These are phyloP conservation scores for Gigaspora rosea DNA, from an alignment of 192 early-diverging fungal species.

Conservation along the genomic window DNA sequence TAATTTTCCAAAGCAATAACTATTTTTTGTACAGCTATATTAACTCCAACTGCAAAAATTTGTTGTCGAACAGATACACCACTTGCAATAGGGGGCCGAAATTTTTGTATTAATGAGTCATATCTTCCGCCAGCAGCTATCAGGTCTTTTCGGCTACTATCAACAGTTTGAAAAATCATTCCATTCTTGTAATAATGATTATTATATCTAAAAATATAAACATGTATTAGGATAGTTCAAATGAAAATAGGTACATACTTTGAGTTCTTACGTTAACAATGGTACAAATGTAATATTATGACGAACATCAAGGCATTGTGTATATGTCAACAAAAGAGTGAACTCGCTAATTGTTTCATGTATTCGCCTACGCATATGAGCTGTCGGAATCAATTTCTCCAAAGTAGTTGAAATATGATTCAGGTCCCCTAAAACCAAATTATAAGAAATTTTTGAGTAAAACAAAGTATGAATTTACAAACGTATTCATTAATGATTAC, in stretches of 20 bases:
- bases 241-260: not conserved
- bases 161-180: conserved; percentile 56
- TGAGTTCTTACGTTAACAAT: conserved; percentile 49
- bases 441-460: too few relatives aligned
- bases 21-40: conserved; percentile 77
- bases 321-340: conserved; percentile 41
- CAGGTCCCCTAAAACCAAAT: conserved; percentile 40
- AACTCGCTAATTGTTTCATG: conserved; percentile 45
- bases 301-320: conserved; percentile 51
- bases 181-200: conserved; percentile 62
- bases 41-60: conserved; percentile 73
- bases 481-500: conserved; percentile 32
- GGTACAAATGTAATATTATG: conserved; percentile 55
- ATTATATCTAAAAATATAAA: conserved; percentile 37
- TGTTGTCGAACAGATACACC: conserved; percentile 33
- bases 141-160: conserved; percentile 54
- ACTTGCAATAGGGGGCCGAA: conserved; percentile 47
- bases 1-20: conserved; percentile 64
- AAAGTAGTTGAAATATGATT: conserved; percentile 48
- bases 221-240: not conserved
- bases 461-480: too few relatives aligned
- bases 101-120: conserved; percentile 55
- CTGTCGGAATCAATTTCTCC: conserved; percentile 47
- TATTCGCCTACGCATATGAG: conserved; percentile 42
- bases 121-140: conserved; percentile 59